Conservation (phyloP, 345 rosid genomes). For the Gossypium raimondii region DNA sequence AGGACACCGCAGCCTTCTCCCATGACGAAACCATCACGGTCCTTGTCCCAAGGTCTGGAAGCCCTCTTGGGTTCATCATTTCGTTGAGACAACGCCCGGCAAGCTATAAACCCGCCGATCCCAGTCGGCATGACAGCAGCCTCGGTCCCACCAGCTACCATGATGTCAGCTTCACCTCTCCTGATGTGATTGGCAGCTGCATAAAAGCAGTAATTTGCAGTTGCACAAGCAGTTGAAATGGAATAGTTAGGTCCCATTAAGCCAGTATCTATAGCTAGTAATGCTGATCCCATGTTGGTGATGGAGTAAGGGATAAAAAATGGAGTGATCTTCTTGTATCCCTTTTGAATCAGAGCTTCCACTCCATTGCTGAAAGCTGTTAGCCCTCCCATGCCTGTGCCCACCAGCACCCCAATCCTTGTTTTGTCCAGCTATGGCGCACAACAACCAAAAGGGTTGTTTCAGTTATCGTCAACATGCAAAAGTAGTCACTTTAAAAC, state of each 20-base stretch:
- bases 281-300: conserved; percentile 64
- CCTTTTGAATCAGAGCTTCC: conserved; percentile 48
- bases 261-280: conserved; percentile 60
- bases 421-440: conserved; percentile 50
- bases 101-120: conserved; percentile 58
- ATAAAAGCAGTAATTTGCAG: conserved; percentile 58
- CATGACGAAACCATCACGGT: conserved; percentile 66
- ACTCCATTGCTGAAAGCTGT: conserved; percentile 47
- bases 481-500: not conserved
- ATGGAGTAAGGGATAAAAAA: conserved; percentile 60
- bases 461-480: not conserved
- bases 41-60: conserved; percentile 66
- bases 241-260: conserved; percentile 70
- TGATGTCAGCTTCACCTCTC: conserved; percentile 58
- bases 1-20: conserved; percentile 67
- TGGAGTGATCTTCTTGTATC: conserved; percentile 55
- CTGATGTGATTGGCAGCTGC: conserved; percentile 61
- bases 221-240: conserved; percentile 62
- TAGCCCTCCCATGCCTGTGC: conserved; percentile 72
- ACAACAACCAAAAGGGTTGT: not conserved
- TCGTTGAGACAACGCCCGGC: conserved; percentile 57
- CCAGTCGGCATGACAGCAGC: conserved; percentile 50
- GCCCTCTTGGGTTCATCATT: conserved; percentile 49
- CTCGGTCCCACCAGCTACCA: conserved; percentile 67
- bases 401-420: conserved; percentile 57